Percentiles rank a stretch among this genome's conserved stretches.
These are phyloP conservation scores for Coniferiporia weirii DNA, from an alignment of 1,284 basidiomycete genomes.

Conservation along the genomic window DNA sequence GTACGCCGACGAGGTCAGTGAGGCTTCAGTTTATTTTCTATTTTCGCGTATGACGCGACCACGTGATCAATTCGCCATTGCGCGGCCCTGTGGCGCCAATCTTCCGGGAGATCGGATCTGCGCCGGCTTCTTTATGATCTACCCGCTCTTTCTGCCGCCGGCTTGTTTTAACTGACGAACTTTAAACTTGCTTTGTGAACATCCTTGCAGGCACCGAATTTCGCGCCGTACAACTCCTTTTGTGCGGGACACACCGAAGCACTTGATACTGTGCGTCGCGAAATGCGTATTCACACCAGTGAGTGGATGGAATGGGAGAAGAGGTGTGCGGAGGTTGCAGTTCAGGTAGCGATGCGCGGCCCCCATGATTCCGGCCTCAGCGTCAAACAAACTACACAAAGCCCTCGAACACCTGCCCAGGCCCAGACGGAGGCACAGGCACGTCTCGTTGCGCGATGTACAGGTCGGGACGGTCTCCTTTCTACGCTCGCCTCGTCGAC, in stretches of 20 bases:
- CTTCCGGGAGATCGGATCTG: too few relatives aligned
- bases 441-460: background rate
- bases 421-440: background rate
- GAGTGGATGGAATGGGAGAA: conserved; percentile 85
- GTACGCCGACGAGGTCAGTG: conserved; percentile 11
- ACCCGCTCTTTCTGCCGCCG: background rate
- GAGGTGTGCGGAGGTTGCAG: conserved; percentile 38
- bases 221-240: conserved; percentile 76
- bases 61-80: background rate
- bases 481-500: background rate
- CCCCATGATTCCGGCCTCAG: background rate
- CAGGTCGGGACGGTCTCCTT: conserved; percentile 13
- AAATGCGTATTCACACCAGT: conserved; percentile 50
- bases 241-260: conserved; percentile 83
- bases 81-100: too few relatives aligned
- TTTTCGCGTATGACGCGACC: background rate
- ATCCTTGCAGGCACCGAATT: conserved; percentile 57
- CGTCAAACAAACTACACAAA: background rate
- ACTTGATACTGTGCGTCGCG: conserved; percentile 61
- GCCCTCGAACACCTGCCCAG: too few relatives aligned
- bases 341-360: background rate
- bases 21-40: background rate
- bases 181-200: background rate
- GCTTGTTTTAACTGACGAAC: background rate
- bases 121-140: too few relatives aligned